These are phyloP conservation scores for Prunus yedoensis DNA, from an alignment of 331 rosid genomes.

Conservation along the genomic window DNA sequence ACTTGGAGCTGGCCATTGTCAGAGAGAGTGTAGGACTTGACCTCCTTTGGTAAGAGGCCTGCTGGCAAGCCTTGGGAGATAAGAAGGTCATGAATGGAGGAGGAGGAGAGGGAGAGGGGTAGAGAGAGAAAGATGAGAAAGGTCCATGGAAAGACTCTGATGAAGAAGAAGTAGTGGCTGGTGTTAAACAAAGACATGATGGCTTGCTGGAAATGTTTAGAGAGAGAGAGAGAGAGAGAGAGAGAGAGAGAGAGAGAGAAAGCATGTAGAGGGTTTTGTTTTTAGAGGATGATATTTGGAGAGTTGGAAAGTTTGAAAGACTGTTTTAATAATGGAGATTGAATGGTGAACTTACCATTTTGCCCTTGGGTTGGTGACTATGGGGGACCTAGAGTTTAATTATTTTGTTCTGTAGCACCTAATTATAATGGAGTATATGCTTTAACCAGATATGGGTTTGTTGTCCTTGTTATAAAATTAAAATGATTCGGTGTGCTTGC, in stretches of 20 bases:
- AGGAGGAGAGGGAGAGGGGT: slow-evolving; percentile 31
- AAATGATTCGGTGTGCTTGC: slow-evolving; percentile 31
- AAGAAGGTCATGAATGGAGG: slow-evolving; percentile 74
- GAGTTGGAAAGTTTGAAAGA: slow-evolving; percentile 41
- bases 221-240: slow-evolving; percentile 23
- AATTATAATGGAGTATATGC: not conserved
- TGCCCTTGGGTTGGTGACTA: slow-evolving; percentile 46
- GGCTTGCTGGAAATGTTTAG: not conserved
- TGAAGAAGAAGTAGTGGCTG: slow-evolving; percentile 12
- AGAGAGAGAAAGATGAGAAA: slow-evolving; percentile 32
- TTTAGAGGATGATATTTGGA: slow-evolving; percentile 24
- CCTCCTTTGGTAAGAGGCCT: slow-evolving; percentile 74
- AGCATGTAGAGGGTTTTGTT: slow-evolving; percentile 1
- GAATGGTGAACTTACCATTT: slow-evolving; percentile 11
- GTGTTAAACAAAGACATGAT: slow-evolving; percentile 27
- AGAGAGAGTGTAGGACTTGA: slow-evolving; percentile 61
- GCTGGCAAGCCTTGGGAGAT: slow-evolving; percentile 80
- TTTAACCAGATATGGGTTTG: slow-evolving; percentile 24
- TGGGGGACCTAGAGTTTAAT: slow-evolving; percentile 6
- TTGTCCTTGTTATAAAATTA: not conserved
- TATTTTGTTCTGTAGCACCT: slow-evolving; percentile 22
- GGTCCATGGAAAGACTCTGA: slow-evolving; percentile 19
- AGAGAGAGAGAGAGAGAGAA: slow-evolving; percentile 23
- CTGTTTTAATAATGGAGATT: slow-evolving; percentile 32
- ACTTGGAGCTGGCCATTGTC: slow-evolving; percentile 72